Base-by-base conservation (phyloP, 2,329 filamentous ascomycete genomes). In the Trichoderma gracile region DNA sequence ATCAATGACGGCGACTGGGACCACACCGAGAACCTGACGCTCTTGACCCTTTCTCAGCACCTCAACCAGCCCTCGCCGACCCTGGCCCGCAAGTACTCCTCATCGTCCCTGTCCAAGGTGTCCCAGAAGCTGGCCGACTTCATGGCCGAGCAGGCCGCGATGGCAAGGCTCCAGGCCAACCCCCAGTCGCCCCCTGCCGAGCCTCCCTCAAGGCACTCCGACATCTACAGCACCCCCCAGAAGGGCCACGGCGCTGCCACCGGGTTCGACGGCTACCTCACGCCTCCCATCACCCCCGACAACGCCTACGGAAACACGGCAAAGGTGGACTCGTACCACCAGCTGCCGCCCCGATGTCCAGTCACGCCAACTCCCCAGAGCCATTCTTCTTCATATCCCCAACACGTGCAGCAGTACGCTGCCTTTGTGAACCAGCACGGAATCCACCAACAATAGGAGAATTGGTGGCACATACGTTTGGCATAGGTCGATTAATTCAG, bases 241-340 rank as follows among this genome's bases (percentile, higher is more conserved):
- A 94, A 94, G 80, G 85, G 84, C 56, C 86, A 88, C 66, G 88
- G 87, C 68, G 81, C 84, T 58, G 78, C 80, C n/a, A 79, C 85
- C 59, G 83, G 87, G 68, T 86, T 87, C 43, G 85, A 92, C 69
- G 92, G 91, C 65, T 93, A 93, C 77, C 84, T 93, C 69, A 95
- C 92, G 17, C 92, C 92, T 27, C 92, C 92, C 1, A 94, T 95
- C 74, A 95, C 92, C 0, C 92, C 92, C 5, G 91, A 94, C 67
- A 85, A 86, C 8, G 81, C 84, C 58, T 87, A 87, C 60, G 79
- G 76, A 33, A 77, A 78, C 55, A 76, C 78, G 54, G 75, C 77
- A 56, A 82, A 82, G 72, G 49, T 52, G 49, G 82, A 84, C 57
- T 73, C 70, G 3, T 83, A 83, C 69, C 75, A 83, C 68, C 75